Evolutionary conservation across 1,139 yeast species (phyloP).

Genomic region (Lodderomyces jiufengensis): DNA sequence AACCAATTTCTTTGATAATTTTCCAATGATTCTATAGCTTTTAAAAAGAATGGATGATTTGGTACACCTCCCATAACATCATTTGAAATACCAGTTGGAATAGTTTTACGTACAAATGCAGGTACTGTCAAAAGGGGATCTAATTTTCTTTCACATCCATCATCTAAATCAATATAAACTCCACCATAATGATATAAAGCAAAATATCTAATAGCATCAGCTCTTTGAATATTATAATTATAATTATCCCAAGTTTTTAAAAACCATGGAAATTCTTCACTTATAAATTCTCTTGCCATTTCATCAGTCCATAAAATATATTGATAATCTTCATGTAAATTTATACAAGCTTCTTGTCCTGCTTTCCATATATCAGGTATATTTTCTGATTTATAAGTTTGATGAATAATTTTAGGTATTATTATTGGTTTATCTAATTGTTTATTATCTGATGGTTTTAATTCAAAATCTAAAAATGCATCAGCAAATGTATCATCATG

Average conservation of each 20-base stretch:
- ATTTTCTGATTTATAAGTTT: slow-evolving; percentile 76
- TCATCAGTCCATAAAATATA: slow-evolving; percentile 91
- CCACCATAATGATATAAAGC: slow-evolving; percentile 85
- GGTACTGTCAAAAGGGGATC: slow-evolving; percentile 81
- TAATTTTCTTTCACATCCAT: slow-evolving; percentile 72
- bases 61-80: slow-evolving; percentile 93
- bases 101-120: slow-evolving; percentile 82
- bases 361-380: slow-evolving; percentile 79
- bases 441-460: slow-evolving; percentile 43
- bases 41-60: slow-evolving; percentile 77
- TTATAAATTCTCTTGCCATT: slow-evolving; percentile 73
- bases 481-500: slow-evolving; percentile 69
- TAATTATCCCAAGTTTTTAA: slow-evolving; percentile 73
- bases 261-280: slow-evolving; percentile 83
- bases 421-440: slow-evolving; percentile 41
- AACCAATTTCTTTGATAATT: slow-evolving; percentile 69
- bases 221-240: slow-evolving; percentile 79
- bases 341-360: slow-evolving; percentile 73
- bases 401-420: slow-evolving; percentile 90
- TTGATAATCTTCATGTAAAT: slow-evolving; percentile 81
- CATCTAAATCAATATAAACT: slow-evolving; percentile 84
- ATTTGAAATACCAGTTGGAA: slow-evolving; percentile 89
- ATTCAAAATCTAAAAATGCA: slow-evolving; percentile 57
- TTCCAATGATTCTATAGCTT: slow-evolving; percentile 61
- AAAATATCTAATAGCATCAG: slow-evolving; percentile 90